Base-by-base conservation (phyloP, 2,329 filamentous ascomycete species). In the Helotiales sp. region DNA sequence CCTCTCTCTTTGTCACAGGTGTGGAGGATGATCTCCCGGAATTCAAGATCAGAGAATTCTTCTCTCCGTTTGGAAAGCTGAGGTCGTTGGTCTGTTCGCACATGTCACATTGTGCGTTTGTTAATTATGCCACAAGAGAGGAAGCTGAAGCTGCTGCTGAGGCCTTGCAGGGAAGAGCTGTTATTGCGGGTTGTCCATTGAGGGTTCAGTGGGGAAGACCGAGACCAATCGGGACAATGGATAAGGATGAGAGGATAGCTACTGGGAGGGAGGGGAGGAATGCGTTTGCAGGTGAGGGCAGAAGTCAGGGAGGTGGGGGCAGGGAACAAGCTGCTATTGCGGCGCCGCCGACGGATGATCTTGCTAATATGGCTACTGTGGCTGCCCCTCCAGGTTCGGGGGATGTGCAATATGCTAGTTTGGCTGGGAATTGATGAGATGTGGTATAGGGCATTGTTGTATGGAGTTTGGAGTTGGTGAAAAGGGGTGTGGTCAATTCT, bases 1-100 rank as follows among this genome's bases (percentile, higher is more conserved):
- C 91, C 67, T 97, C 93, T 0, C 82, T 99, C 0, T 99, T 99
- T 70, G 83, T 98, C 29, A 97, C 93, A 0, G 96, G 95, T 8
- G 86, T 99, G 2, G 95, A 99, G 73, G 95, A 99, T 71, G 95
- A 99, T 69, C 80, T 99, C 6, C 93, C 93, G 2, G 95, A 99
- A 74, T 87, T 93, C 74, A 92, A 93, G 68, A 80, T 99, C 25
- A 89, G 95, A 48, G 88, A 91, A 2, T 95, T 96, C 74, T 99
- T 99, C 78, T 86, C 91, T 60, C 83, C 84, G 17, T 92, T 93
- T 68, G 95, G 95, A 62, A 91, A 93, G 70, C 87, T 99, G 59
- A 90, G 95, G 68, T 97, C 92, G 25, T 77, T 99, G 15, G 88
- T 99, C 34, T 98, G 95, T 74, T 97, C 93, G 6, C 95, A 99